These are phyloP conservation scores for Staphylotrichum longicolle DNA, from an alignment of 495 filamentous ascomycete genomes.

Conservation along the genomic window DNA sequence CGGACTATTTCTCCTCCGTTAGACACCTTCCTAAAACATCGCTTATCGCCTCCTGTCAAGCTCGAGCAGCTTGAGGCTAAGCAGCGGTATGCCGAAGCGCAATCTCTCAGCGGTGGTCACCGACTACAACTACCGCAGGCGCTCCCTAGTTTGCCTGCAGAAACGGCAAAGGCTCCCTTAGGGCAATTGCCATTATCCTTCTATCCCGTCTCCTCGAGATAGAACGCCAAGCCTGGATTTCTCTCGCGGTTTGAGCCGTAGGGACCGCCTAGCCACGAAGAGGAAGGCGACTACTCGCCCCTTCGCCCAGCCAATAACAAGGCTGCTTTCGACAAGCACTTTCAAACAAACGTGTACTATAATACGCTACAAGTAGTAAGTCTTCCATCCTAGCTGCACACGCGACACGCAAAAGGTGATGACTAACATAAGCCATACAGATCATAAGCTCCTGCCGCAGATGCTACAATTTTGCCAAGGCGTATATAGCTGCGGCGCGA, in stretches of 20 bases:
- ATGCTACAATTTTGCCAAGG: constrained; percentile 48
- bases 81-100: constrained; percentile 28
- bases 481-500: constrained; percentile 44
- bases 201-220: constrained; percentile 42
- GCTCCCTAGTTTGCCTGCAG: constrained; percentile 37
- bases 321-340: constrained; percentile 39
- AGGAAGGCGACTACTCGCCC: constrained; percentile 39
- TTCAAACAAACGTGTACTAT: constrained; percentile 43
- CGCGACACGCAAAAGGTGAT: too few species aligned
- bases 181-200: constrained; percentile 42
- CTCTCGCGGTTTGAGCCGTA: constrained; percentile 43
- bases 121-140: constrained; percentile 32
- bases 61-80: constrained; percentile 32
- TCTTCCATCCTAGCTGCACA: background rate
- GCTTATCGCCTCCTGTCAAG: constrained; percentile 34
- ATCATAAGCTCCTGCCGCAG: constrained; percentile 45
- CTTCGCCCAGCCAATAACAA: constrained; percentile 39
- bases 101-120: constrained; percentile 29
- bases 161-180: constrained; percentile 39
- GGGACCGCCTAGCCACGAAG: constrained; percentile 39
- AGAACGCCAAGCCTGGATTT: constrained; percentile 32
- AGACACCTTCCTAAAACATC: constrained; percentile 31
- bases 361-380: constrained; percentile 45
- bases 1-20: constrained; percentile 35
- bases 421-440: constrained; percentile 22